Evolutionary conservation across 1,284 basidiomycete genomes (phyloP), one percentile per base, ranked within the genome.

Genomic region (Cutaneotrichosporon sp.): DNA sequence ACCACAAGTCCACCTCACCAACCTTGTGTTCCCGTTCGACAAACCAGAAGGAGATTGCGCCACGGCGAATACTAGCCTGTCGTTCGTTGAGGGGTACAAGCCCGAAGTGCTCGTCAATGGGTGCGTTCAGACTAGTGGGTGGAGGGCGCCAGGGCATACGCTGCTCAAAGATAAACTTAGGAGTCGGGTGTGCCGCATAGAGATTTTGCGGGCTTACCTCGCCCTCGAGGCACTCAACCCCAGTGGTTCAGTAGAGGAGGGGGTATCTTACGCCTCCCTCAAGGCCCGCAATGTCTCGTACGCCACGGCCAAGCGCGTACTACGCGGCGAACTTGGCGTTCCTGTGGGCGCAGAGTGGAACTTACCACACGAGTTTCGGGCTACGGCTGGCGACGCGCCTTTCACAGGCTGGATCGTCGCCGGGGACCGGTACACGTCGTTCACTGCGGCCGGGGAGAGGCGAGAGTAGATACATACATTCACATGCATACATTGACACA

Each of bases 341-440:
- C 30, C 42, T 30, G 46, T 65, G 10, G 51, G 52, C 4, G n/a
- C 38, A 0, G 51, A 52, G 26, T 68, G 66, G 66, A 36, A 57
- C 11, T 56, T 68, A 2, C 62, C 62, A 2, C 58, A 69, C 30
- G 40, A 50, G 59, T 66, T 65, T 32, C 6, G 11, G 14, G 63
- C 65, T 1, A 65, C 63, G 14, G 68, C 8, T 7, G n/a, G 49
- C 9, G n/a, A 32, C 4, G 56, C 74, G 4, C 81, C 84, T 1
- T 88, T 90, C 67, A 73, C 73, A 50, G 88, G 86, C 18, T 90
- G 89, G 89, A 74, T 88, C 38, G 81, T 81, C 22, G 85, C 83
- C 60, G 86, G 86, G 1, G 65, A 69, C 53, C 69, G 70, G 58
- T 86, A 83, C 81, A 86, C 89, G 69, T 77, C 65, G n/a, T 89